Conservation (phyloP, 2,329 filamentous ascomycete genomes). For the Hypocreales sp. region DNA sequence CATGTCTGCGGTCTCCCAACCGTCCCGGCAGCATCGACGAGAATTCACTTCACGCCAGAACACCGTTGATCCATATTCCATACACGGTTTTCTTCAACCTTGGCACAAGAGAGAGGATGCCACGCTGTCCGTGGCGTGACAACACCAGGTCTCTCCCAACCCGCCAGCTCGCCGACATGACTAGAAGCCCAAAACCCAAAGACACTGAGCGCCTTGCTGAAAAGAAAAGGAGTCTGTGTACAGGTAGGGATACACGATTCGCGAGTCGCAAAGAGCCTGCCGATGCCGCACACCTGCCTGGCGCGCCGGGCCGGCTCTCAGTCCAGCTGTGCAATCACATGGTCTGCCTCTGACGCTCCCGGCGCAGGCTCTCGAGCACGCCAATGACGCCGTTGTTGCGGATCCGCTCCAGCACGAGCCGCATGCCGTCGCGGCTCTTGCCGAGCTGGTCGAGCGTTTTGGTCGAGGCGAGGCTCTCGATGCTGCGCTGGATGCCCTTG, state of each 20-base stretch:
- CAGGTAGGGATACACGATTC: constrained; percentile 12
- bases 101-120: constrained; percentile 25
- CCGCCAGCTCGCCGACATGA: too few species aligned
- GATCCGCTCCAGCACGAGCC: constrained; percentile 58
- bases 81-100: constrained; percentile 2
- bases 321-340: too few species aligned
- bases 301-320: too few species aligned
- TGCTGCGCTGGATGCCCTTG: constrained; percentile 59
- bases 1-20: too few species aligned
- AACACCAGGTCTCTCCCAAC: too few species aligned
- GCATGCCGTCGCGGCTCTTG: constrained; percentile 74
- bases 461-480: constrained; percentile 63
- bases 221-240: constrained; percentile 15
- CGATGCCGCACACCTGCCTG: too few species aligned
- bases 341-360: constrained; percentile 22
- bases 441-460: constrained; percentile 65
- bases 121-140: constrained; percentile 14
- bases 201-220: constrained; percentile 21
- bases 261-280: too few species aligned
- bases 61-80: too few species aligned
- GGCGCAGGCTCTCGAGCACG: constrained; percentile 38
- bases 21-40: too few species aligned
- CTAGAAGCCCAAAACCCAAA: too few species aligned
- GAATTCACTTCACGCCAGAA: too few species aligned
- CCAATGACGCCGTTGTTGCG: constrained; percentile 42